Evolutionary conservation across 768 basidiomycete genomes (phyloP).

Genomic region (Tubosaeta brunneosetosa): DNA sequence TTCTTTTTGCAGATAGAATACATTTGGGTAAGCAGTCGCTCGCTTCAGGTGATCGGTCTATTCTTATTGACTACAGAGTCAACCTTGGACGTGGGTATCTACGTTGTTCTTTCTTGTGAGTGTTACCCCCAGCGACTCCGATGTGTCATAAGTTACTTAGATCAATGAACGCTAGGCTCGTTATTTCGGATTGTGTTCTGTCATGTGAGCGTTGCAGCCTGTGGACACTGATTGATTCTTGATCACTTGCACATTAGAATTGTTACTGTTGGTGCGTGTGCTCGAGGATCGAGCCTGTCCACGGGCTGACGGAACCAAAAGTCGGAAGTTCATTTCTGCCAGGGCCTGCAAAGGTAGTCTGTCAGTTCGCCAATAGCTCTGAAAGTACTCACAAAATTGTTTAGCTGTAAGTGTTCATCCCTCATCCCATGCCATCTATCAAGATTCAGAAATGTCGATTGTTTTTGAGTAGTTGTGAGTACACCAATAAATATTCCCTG

Average conservation of each 20-base stretch:
- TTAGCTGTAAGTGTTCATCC: neutral
- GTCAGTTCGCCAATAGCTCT: too few relatives aligned
- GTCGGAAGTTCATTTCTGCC: neutral
- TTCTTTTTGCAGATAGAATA: neutral
- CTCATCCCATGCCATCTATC: neutral
- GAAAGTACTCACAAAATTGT: neutral
- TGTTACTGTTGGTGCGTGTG: neutral
- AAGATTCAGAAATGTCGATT: neutral
- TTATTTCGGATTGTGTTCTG: neutral
- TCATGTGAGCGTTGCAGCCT: neutral
- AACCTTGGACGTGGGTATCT: neutral
- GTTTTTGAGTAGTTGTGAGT: neutral
- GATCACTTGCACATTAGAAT: neutral
- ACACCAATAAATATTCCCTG: neutral
- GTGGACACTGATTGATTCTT: neutral
- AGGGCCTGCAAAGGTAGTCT: neutral
- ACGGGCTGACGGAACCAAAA: neutral
- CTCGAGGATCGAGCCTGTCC: too few relatives aligned
- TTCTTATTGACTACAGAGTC: neutral
- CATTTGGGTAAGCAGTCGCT: neutral
- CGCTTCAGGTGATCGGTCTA: neutral
- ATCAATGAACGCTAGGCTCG: neutral
- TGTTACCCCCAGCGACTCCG: neutral
- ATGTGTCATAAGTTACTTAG: neutral
- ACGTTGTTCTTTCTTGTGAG: neutral